Evolutionary conservation across 2,329 filamentous ascomycete genomes (phyloP).

Genomic region (Aspergillus versicolor): DNA sequence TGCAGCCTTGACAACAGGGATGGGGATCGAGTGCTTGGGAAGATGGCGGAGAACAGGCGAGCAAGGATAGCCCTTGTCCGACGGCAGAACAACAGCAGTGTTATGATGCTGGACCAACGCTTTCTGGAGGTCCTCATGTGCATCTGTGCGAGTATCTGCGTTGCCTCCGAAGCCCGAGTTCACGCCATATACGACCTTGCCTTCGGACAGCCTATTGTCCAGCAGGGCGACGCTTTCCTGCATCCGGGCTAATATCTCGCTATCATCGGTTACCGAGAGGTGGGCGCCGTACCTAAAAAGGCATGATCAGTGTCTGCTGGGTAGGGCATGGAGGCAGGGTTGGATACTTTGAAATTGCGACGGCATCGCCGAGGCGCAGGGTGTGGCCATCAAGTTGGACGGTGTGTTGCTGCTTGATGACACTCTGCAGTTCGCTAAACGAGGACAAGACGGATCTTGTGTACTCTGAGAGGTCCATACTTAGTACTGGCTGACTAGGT

Average conservation of each 20-base stretch:
- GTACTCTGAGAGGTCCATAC: not conserved
- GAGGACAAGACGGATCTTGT: conserved; percentile 1
- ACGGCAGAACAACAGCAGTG: conserved; percentile 44
- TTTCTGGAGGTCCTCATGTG: conserved; percentile 51
- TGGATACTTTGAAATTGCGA: conserved; percentile 2
- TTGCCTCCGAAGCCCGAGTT: conserved; percentile 68
- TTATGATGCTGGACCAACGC: conserved; percentile 42
- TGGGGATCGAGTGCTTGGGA: conserved; percentile 45
- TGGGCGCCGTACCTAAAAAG: not conserved
- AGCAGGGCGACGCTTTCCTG: conserved; percentile 15
- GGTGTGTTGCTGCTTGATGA: not conserved
- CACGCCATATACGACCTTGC: conserved; percentile 45
- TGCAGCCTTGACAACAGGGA: conserved; percentile 52
- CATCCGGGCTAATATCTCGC: conserved; percentile 8
- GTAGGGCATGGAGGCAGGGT: not conserved
- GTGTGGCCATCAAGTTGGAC: not conserved
- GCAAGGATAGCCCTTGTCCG: conserved; percentile 15
- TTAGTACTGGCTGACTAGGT: not conserved
- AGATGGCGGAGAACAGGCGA: conserved; percentile 2
- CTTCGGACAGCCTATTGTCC: conserved; percentile 9
- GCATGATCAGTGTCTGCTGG: not conserved
- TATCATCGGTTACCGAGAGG: not conserved
- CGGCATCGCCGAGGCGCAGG: conserved; percentile 1
- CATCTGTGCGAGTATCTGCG: conserved; percentile 58
- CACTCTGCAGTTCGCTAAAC: not conserved